Conservation (phyloP, 2,329 filamentous ascomycete genomes). For the Exserohilum rostratum region DNA sequence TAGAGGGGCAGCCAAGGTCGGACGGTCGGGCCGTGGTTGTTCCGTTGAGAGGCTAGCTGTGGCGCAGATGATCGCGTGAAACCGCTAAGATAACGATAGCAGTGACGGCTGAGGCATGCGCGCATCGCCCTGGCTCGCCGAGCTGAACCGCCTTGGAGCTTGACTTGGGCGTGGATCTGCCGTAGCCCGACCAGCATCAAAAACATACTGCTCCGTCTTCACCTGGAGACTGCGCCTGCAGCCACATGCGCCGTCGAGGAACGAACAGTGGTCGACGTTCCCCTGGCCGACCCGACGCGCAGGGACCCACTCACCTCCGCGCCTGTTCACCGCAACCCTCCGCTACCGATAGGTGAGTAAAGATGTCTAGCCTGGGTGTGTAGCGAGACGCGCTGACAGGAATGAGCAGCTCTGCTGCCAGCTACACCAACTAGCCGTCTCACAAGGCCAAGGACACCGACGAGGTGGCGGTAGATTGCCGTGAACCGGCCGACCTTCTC, state of each 20-base stretch:
- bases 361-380: not conserved
- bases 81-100: constrained; percentile 15
- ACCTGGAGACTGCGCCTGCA: not conserved
- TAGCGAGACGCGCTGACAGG: not conserved
- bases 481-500: constrained; percentile 28
- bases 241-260: constrained; percentile 3
- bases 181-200: not conserved
- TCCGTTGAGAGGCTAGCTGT: constrained; percentile 4
- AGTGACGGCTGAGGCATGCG: constrained; percentile 10
- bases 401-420: not conserved
- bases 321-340: constrained; percentile 22
- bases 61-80: constrained; percentile 16
- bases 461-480: constrained; percentile 37
- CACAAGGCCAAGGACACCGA: constrained; percentile 3
- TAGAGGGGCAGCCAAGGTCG: not conserved
- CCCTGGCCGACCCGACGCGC: constrained; percentile 12
- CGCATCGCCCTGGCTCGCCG: not conserved
- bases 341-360: constrained; percentile 14
- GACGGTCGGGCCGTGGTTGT: not conserved
- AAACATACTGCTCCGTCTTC: not conserved
- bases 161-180: not conserved
- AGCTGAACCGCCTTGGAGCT: not conserved
- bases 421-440: constrained; percentile 12
- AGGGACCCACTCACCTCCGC: constrained; percentile 20
- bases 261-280: constrained; percentile 3